Percentiles rank a stretch among this genome's conserved stretches.
phyloP scores from a whole-genome alignment of 2,329 filamentous ascomycete species.

The Neopestalotiopsis rosae region DNA sequence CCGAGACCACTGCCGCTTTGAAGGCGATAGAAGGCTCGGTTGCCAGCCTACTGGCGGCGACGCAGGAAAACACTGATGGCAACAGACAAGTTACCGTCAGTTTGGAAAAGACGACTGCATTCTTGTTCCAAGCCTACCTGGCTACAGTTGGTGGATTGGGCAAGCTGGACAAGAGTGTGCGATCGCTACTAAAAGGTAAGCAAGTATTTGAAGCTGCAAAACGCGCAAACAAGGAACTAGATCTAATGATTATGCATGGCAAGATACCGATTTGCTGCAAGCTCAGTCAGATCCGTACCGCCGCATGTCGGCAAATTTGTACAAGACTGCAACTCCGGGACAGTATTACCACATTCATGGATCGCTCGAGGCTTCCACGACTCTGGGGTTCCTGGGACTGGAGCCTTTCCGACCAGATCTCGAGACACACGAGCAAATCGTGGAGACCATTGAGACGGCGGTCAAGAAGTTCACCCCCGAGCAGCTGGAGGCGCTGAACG shows the following conservation, averaged over 20 bases:
- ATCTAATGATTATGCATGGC: background rate
- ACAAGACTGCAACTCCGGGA: slow-evolving; percentile 67
- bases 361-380: slow-evolving; percentile 73
- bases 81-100: slow-evolving; percentile 53
- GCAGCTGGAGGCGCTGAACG: slow-evolving; percentile 65
- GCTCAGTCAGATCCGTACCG: slow-evolving; percentile 76
- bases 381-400: slow-evolving; percentile 72
- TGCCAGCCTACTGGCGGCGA: slow-evolving; percentile 62
- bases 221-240: background rate
- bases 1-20: slow-evolving; percentile 49
- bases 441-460: slow-evolving; percentile 62
- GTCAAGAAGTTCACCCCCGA: slow-evolving; percentile 58
- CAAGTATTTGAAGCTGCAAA: background rate
- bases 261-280: slow-evolving; percentile 73
- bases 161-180: slow-evolving; percentile 52
- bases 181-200: slow-evolving; percentile 42
- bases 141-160: slow-evolving; percentile 58
- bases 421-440: slow-evolving; percentile 62
- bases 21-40: slow-evolving; percentile 65
- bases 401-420: slow-evolving; percentile 65
- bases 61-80: slow-evolving; percentile 49
- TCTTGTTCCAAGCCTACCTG: slow-evolving; percentile 63
- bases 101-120: slow-evolving; percentile 57
- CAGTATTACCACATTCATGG: slow-evolving; percentile 79
- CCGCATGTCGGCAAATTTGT: slow-evolving; percentile 74